Base-by-base conservation (phyloP, 2,329 filamentous ascomycete species). In the Fusarium virguliforme region DNA sequence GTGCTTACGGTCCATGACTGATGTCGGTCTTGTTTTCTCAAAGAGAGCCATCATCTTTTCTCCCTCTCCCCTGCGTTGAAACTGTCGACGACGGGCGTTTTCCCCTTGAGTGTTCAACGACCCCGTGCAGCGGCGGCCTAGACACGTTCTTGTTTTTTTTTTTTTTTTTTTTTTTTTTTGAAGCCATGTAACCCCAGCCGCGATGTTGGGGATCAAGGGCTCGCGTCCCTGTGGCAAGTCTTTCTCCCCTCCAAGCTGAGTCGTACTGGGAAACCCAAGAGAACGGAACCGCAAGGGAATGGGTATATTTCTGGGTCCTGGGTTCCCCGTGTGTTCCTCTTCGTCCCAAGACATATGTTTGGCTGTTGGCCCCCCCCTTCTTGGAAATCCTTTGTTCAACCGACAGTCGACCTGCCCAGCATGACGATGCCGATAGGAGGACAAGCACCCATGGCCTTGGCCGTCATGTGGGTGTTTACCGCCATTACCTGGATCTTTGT, bases 401-500 rank as follows among this genome's bases (percentile, higher is more conserved):
- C n/a, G n/a, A n/a, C n/a, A n/a, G 15, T 18, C 38, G 24, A 28
- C 10, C 8, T 26, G 32, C 26, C 28, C 53, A 69, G 62, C 4
- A 73, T 72, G 69, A n/a, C n/a, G 43, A 48, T n/a, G n/a, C n/a
- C n/a, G 26, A 72, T 73, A 30, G 65, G 64, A 18, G 70, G 72
- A 35, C 41, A 71, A 46, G 72, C 60, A 26, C 75, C 70, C 7
- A 68, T 68, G 69, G 46, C 59, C n/a, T 18, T 72, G 50, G 59
- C 38, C 43, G 37, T 80, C 57, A 78, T 78, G 67, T 78, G 75
- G 75, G 62, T 56, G 6, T 43, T 78, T 12, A 74, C 73, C 3
- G 64, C 54, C 8, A 26, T 78, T 8, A 66, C 71, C 30, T 68
- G 78, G 26, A 59, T 73, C n/a, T 78, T 83, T 54, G 78, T 81